Conservation (phyloP, 2,329 filamentous ascomycete genomes). For the Alternaria postmessia region DNA sequence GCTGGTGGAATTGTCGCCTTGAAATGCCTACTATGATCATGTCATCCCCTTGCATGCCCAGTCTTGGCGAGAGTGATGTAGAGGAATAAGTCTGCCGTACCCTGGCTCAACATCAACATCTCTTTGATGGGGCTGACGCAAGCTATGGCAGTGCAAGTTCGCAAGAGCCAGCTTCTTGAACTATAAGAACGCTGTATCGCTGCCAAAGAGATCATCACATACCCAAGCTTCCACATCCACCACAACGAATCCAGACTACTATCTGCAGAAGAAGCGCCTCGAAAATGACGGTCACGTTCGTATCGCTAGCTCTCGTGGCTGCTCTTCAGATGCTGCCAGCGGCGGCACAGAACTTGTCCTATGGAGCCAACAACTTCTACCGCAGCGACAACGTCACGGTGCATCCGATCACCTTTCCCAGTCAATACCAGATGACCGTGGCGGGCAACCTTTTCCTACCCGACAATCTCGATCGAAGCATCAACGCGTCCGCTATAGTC, state of each 20-base stretch:
- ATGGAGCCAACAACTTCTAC: conserved; percentile 28
- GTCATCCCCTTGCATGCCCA: conserved; percentile 1
- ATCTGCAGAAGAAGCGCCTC: neutral
- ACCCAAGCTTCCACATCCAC: neutral
- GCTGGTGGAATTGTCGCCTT: neutral
- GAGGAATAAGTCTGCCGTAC: neutral
- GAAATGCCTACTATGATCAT: neutral
- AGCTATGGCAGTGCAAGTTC: neutral
- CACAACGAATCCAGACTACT: neutral
- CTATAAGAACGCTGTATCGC: neutral
- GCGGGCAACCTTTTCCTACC: conserved; percentile 18
- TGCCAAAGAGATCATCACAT: neutral
- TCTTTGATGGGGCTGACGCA: neutral
- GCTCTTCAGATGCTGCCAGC: neutral
- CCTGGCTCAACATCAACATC: neutral
- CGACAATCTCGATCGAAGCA: conserved; percentile 10
- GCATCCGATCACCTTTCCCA: conserved; percentile 18
- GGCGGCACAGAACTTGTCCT: conserved; percentile 22
- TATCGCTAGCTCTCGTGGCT: neutral
- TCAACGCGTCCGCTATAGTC: conserved; percentile 29
- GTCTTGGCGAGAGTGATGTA: neutral
- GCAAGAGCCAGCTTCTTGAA: neutral
- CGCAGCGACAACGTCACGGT: conserved; percentile 18
- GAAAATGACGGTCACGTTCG: neutral
- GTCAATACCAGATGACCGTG: conserved; percentile 8